Percentiles rank a stretch among this genome's conserved stretches.
Evolutionary conservation across 768 basidiomycete genomes (phyloP).

Genomic region (Gymnopilus junonius): DNA sequence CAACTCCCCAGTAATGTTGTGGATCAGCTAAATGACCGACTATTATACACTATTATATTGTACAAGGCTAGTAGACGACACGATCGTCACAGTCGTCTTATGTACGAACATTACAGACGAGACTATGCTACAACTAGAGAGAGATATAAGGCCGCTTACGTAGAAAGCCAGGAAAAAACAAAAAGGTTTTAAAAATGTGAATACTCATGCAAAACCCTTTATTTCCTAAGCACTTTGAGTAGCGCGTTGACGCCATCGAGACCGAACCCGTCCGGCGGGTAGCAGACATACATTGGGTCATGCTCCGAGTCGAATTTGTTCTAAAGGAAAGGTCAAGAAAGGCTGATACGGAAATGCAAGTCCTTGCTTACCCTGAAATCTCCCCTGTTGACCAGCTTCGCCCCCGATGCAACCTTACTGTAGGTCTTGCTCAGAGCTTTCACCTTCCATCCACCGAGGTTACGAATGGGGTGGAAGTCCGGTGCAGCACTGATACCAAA

Average conservation of each 20-base stretch:
- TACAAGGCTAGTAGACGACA: not conserved
- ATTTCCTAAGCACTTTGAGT: conserved; percentile 43
- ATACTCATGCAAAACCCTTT: conserved; percentile 6
- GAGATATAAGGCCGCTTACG: not conserved
- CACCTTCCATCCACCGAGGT: conserved; percentile 52
- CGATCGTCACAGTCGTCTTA: not conserved
- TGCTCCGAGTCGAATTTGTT: conserved; percentile 49
- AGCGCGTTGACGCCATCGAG: conserved; percentile 48
- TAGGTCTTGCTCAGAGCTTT: conserved; percentile 48
- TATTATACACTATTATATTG: not conserved
- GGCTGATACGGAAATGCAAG: not conserved
- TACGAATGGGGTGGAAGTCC: conserved; percentile 41
- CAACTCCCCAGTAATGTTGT: too few species aligned
- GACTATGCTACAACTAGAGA: not conserved
- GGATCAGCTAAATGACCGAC: not conserved
- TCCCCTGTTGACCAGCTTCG: conserved; percentile 44
- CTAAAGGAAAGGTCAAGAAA: conserved; percentile 22
- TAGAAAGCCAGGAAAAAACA: not conserved
- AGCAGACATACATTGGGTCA: conserved; percentile 54
- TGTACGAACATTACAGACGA: not conserved
- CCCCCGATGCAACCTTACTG: conserved; percentile 38
- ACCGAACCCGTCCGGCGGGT: conserved; percentile 52
- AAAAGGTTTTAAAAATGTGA: not conserved
- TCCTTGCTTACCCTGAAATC: conserved; percentile 45
- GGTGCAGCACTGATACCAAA: conserved; percentile 54